A percentile compares a stretch with the other conserved stretches of the same genome.
These are phyloP conservation scores for Kalanchoe fedtschenkoi DNA, from an alignment of 164 flowering plant genomes.

Conservation along the genomic window DNA sequence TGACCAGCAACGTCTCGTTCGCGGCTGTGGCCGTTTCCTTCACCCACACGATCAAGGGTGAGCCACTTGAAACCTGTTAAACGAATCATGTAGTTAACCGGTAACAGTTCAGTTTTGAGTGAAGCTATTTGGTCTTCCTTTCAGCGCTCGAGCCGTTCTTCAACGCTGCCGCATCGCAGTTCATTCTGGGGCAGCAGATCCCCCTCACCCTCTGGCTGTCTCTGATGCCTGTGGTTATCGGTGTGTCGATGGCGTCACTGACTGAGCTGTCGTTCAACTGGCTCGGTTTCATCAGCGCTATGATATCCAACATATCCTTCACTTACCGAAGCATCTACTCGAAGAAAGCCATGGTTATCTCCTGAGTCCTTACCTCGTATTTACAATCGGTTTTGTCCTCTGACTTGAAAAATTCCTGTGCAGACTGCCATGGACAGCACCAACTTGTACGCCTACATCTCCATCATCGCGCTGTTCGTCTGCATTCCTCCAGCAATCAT, in stretches of 20 bases:
- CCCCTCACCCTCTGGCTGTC: conserved; percentile 81
- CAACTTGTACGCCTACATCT: conserved; percentile 84
- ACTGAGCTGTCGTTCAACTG: conserved; percentile 97
- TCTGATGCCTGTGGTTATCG: conserved; percentile 77
- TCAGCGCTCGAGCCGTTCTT: conserved; percentile 97
- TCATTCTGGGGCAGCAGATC: conserved; percentile 72
- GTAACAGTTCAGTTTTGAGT: not conserved
- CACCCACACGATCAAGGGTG: conserved; percentile 92
- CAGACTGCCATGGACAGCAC: conserved; percentile 97
- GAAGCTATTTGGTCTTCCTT: conserved; percentile 6
- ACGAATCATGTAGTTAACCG: not conserved
- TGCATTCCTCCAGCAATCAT: conserved; percentile 87
- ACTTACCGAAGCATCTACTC: conserved; percentile 95
- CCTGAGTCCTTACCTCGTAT: not conserved
- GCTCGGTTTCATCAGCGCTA: conserved; percentile 92
- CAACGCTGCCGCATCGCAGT: conserved; percentile 98
- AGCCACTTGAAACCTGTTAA: not conserved
- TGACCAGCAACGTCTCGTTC: conserved; percentile 87
- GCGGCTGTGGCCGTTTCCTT: conserved; percentile 95
- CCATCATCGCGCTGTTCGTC: conserved; percentile 83
- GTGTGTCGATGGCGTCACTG: conserved; percentile 93
- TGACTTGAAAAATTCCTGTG: conserved; percentile 12
- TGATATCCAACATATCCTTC: conserved; percentile 96
- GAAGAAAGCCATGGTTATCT: conserved; percentile 89
- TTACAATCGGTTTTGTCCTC: not conserved